These are phyloP conservation scores for Fusarium beomiforme DNA, from an alignment of 2,329 filamentous ascomycete species.

Conservation along the genomic window DNA sequence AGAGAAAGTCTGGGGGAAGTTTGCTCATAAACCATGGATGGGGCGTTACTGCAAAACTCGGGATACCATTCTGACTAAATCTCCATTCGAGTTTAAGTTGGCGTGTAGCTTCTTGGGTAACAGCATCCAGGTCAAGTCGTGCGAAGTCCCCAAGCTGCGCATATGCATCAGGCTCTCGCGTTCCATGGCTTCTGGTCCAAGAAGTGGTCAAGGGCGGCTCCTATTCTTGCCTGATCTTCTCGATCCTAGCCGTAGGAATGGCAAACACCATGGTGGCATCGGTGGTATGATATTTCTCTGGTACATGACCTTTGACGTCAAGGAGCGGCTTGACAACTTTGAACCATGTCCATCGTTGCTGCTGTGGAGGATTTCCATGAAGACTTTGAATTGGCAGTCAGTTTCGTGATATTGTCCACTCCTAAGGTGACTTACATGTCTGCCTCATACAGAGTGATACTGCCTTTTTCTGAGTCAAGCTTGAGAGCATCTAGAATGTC, in stretches of 20 bases:
- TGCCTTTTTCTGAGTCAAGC: slow-evolving; percentile 16
- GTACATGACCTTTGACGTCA: not conserved
- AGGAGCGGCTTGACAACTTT: slow-evolving; percentile 37
- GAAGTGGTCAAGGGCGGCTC: slow-evolving; percentile 15
- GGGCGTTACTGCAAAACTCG: slow-evolving; percentile 30
- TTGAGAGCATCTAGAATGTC: slow-evolving; percentile 1
- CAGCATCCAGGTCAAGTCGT: slow-evolving; percentile 11
- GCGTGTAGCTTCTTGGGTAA: not conserved
- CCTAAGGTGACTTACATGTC: slow-evolving; percentile 26
- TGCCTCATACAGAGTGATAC: slow-evolving; percentile 35
- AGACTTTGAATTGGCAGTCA: not conserved
- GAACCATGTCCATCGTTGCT: slow-evolving; percentile 39
- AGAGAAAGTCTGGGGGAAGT: slow-evolving; percentile 32
- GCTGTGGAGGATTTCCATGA: not conserved
- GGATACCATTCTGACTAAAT: slow-evolving; percentile 38
- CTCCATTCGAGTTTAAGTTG: slow-evolving; percentile 27
- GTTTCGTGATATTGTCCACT: not conserved
- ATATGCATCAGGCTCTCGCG: not conserved
- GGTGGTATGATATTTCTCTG: slow-evolving; percentile 4
- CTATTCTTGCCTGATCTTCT: slow-evolving; percentile 38
- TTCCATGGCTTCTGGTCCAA: not conserved
- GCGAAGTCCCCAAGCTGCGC: slow-evolving; percentile 21
- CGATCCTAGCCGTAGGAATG: slow-evolving; percentile 27
- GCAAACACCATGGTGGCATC: slow-evolving; percentile 32
- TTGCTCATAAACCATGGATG: slow-evolving; percentile 9